Conservation (phyloP, 371 early-diverging fungal genomes). For the Coemansia sp. region DNA sequence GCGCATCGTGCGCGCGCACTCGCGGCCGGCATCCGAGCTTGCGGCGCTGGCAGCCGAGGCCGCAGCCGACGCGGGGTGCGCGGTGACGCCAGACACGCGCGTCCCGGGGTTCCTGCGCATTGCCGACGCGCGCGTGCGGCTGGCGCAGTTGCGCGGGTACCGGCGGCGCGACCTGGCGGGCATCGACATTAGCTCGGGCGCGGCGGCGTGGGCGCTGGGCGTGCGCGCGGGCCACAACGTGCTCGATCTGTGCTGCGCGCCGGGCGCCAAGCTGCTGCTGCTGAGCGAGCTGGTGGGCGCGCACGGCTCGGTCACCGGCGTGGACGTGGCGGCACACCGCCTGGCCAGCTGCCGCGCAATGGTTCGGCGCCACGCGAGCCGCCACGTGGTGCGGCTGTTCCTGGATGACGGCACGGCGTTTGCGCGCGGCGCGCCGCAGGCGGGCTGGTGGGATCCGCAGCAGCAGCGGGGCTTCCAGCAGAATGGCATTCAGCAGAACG, state of each 20-base stretch:
- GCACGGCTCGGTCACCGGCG: conserved; percentile 82
- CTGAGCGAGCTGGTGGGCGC: conserved; percentile 59
- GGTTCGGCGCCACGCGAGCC: conserved; percentile 37
- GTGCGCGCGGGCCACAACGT: conserved; percentile 69
- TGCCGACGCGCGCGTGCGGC: conserved; percentile 13
- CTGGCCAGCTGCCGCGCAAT: conserved; percentile 57
- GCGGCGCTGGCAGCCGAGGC: conserved; percentile 8
- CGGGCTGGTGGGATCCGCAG: not conserved
- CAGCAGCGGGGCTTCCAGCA: no score
- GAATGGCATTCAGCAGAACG: no score
- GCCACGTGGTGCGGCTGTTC: conserved; percentile 59
- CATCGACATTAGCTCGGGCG: conserved; percentile 82
- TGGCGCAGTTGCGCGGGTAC: conserved; percentile 38
- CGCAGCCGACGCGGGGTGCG: conserved; percentile 18
- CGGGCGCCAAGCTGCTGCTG: conserved; percentile 80
- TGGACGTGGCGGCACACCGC: conserved; percentile 78
- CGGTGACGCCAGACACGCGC: conserved; percentile 8
- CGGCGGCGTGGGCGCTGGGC: conserved; percentile 66
- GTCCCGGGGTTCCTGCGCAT: conserved; percentile 40
- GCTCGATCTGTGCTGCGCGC: conserved; percentile 77
- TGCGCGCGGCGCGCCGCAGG: conserved; percentile 58
- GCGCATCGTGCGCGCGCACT: conserved; percentile 51
- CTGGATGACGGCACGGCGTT: conserved; percentile 83
- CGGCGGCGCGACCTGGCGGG: conserved; percentile 64
- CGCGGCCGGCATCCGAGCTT: not conserved